phyloP scores from a whole-genome alignment of 2,329 filamentous ascomycete species.

The Fusarium redolens region DNA sequence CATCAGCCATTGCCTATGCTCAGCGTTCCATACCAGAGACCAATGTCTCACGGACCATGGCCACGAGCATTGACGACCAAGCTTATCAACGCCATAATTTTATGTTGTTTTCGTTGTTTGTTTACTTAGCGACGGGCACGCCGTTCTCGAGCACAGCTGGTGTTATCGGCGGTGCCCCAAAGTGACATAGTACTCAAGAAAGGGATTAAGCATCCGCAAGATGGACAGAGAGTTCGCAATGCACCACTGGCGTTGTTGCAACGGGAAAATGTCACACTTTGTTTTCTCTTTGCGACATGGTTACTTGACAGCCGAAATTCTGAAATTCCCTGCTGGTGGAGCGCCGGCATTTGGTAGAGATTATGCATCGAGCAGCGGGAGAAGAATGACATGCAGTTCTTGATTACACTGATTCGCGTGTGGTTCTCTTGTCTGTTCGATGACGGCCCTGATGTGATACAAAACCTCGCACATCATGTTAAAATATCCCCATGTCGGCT shows the following conservation, averaged over 20 bases:
- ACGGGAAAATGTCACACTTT: background rate
- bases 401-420: slow-evolving; percentile 4
- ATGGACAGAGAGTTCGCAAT: background rate
- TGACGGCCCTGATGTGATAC: background rate
- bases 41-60: slow-evolving; percentile 39
- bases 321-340: slow-evolving; percentile 13
- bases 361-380: slow-evolving; percentile 9
- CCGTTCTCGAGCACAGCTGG: slow-evolving; percentile 21
- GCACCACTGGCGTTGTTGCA: background rate
- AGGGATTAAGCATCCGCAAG: background rate
- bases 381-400: slow-evolving; percentile 17
- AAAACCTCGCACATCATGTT: slow-evolving; percentile 18
- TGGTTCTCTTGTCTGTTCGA: slow-evolving; percentile 9
- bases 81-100: slow-evolving; percentile 11
- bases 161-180: slow-evolving; percentile 3
- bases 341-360: slow-evolving; percentile 5
- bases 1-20: slow-evolving; percentile 37
- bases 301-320: background rate
- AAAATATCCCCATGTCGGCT: slow-evolving; percentile 6
- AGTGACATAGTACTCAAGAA: background rate
- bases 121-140: slow-evolving; percentile 35
- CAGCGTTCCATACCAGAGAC: slow-evolving; percentile 24
- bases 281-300: background rate
- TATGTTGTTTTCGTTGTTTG: slow-evolving; percentile 41
- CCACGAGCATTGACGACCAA: slow-evolving; percentile 24